Evolutionary conservation across 2,329 filamentous ascomycete genomes (phyloP).

Genomic region (Monilinia aucupariae): DNA sequence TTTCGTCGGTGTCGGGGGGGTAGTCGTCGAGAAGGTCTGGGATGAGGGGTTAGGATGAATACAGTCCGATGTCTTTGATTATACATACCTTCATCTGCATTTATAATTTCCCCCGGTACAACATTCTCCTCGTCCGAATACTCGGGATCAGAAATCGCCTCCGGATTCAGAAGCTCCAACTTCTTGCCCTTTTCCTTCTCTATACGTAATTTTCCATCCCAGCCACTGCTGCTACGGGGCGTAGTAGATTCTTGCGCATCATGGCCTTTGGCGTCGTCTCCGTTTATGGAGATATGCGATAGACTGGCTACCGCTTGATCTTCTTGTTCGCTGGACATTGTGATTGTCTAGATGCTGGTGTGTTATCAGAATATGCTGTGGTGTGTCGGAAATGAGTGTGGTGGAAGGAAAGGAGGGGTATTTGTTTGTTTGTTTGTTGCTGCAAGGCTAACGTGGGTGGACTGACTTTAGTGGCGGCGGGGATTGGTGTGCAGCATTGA

Average conservation of each 20-base stretch:
- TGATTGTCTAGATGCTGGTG: slow-evolving; percentile 1
- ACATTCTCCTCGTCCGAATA: slow-evolving; percentile 71
- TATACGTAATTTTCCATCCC: slow-evolving; percentile 78
- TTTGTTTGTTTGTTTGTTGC: neutral
- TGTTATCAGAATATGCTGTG: neutral
- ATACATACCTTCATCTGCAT: slow-evolving; percentile 68
- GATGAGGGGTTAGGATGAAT: slow-evolving; percentile 12
- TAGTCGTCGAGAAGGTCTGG: slow-evolving; percentile 55
- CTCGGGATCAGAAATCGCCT: slow-evolving; percentile 77
- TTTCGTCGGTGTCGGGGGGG: slow-evolving; percentile 62
- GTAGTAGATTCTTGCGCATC: slow-evolving; percentile 25
- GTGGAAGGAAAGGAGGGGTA: neutral
- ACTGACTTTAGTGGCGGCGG: neutral
- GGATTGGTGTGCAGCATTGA: too few species aligned
- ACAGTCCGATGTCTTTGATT: neutral
- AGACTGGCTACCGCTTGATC: slow-evolving; percentile 25
- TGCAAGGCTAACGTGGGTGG: neutral
- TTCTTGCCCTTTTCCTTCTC: slow-evolving; percentile 48
- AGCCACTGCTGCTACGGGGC: slow-evolving; percentile 58
- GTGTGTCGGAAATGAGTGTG: neutral
- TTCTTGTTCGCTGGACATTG: slow-evolving; percentile 23
- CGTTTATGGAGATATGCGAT: slow-evolving; percentile 28
- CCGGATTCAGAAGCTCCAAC: slow-evolving; percentile 66
- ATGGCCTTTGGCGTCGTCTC: slow-evolving; percentile 26
- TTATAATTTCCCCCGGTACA: slow-evolving; percentile 66